phyloP scores from a whole-genome alignment of 176 grass and related monocot genomes.

The Juncus effusus region DNA sequence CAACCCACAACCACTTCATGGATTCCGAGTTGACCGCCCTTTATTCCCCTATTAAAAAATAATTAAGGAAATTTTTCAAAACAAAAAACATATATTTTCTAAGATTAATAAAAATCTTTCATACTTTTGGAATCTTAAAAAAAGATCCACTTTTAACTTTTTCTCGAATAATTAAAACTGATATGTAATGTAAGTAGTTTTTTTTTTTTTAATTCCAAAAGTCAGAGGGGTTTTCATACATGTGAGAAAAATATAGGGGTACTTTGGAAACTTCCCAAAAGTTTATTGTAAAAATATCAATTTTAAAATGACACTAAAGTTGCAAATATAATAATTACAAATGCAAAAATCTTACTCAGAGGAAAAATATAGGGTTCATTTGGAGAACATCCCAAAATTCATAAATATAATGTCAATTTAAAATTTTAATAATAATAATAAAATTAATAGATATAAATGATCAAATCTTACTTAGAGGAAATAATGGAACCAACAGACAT shows the following conservation, averaged over 20 bases:
- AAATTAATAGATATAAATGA: constrained; percentile 7
- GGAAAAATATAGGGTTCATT: background rate
- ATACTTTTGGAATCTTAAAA: no score
- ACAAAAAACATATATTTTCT: background rate
- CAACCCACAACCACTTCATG: constrained; percentile 71
- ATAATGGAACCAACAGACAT: constrained; percentile 73
- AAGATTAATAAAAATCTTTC: no score
- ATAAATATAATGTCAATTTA: no score
- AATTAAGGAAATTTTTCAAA: background rate
- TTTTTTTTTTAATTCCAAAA: no score
- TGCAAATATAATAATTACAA: no score
- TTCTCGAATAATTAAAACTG: background rate
- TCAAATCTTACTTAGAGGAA: constrained; percentile 66
- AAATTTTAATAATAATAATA: constrained; percentile 3
- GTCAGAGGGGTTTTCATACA: no score
- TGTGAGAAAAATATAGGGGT: no score
- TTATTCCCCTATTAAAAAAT: constrained; percentile 54
- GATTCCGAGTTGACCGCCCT: constrained; percentile 46
- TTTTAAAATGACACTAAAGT: no score
- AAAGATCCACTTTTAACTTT: no score
- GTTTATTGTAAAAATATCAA: no score
- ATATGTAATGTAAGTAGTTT: no score
- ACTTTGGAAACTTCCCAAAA: no score
- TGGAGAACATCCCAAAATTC: background rate
- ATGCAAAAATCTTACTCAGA: background rate